phyloP scores from a whole-genome alignment of 2,329 filamentous ascomycete genomes.

The Zymoseptoria brevis region DNA sequence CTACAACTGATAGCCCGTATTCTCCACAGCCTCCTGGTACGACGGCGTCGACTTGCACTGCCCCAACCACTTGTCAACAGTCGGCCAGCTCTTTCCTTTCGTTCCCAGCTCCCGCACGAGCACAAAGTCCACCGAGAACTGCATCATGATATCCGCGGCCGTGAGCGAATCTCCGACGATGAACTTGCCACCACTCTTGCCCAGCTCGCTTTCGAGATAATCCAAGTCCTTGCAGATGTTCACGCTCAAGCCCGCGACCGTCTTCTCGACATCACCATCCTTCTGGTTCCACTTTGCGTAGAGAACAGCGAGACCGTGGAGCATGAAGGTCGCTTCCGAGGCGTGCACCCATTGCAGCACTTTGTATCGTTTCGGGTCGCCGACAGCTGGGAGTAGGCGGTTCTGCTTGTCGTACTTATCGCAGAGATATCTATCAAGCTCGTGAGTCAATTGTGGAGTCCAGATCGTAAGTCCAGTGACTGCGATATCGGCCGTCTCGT shows the following conservation, averaged over 20 bases:
- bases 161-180: conserved; percentile 36
- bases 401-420: conserved; percentile 38
- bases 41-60: conserved; percentile 30
- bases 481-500: neutral
- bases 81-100: conserved; percentile 29
- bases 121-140: conserved; percentile 37
- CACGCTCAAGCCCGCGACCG: conserved; percentile 32
- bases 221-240: conserved; percentile 41
- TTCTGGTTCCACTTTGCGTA: conserved; percentile 40
- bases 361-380: conserved; percentile 29
- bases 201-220: conserved; percentile 38
- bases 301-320: conserved; percentile 39
- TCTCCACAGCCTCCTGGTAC: conserved; percentile 35
- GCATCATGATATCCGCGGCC: conserved; percentile 41
- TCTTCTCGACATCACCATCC: conserved; percentile 28
- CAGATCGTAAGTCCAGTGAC: neutral
- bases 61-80: conserved; percentile 31
- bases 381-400: conserved; percentile 32
- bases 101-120: conserved; percentile 32
- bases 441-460: neutral
- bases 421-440: conserved; percentile 36
- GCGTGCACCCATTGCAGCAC: conserved; percentile 40
- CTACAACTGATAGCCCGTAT: conserved; percentile 32
- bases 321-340: conserved; percentile 40
- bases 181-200: conserved; percentile 32